Percentiles rank a stretch among this genome's conserved stretches.
Conservation (phyloP, 495 filamentous ascomycete genomes). For the Neurospora sp. region DNA sequence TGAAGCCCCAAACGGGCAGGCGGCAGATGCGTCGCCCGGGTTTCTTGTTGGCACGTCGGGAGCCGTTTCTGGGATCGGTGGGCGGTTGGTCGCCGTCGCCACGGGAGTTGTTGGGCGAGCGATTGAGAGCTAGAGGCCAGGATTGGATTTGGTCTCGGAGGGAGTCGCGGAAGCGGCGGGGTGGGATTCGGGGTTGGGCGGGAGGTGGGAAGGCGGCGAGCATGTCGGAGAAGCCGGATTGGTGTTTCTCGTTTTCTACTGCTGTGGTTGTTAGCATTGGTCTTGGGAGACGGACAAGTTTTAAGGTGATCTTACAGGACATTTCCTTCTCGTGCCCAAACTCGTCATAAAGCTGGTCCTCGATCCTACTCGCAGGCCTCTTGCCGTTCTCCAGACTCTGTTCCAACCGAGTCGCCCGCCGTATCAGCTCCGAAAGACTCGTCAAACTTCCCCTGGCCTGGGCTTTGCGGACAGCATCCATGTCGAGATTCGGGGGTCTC, state of each 20-base stretch:
- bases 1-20: conserved; percentile 70
- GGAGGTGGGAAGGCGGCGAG: conserved; percentile 87
- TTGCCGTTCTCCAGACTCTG: conserved; percentile 77
- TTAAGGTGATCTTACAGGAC: conserved; percentile 20
- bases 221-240: conserved; percentile 72
- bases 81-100: conserved; percentile 10
- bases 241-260: conserved; percentile 36
- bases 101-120: conserved; percentile 18
- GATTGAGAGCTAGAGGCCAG: conserved; percentile 32
- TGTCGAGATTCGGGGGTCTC: conserved; percentile 65
- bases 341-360: conserved; percentile 27
- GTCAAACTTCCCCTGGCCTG: conserved; percentile 80
- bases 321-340: conserved; percentile 27
- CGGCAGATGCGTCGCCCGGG: conserved; percentile 52
- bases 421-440: conserved; percentile 83
- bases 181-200: conserved; percentile 43
- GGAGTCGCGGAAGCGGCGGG: conserved; percentile 35
- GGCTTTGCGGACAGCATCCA: conserved; percentile 68
- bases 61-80: conserved; percentile 6
- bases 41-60: conserved; percentile 7
- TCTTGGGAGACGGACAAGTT: not conserved
- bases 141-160: conserved; percentile 23
- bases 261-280: conserved; percentile 23
- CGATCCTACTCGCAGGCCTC: conserved; percentile 63
- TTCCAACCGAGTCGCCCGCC: conserved; percentile 76